phyloP scores from a whole-genome alignment of 495 filamentous ascomycete genomes.

The Penicillium riverlandense region DNA sequence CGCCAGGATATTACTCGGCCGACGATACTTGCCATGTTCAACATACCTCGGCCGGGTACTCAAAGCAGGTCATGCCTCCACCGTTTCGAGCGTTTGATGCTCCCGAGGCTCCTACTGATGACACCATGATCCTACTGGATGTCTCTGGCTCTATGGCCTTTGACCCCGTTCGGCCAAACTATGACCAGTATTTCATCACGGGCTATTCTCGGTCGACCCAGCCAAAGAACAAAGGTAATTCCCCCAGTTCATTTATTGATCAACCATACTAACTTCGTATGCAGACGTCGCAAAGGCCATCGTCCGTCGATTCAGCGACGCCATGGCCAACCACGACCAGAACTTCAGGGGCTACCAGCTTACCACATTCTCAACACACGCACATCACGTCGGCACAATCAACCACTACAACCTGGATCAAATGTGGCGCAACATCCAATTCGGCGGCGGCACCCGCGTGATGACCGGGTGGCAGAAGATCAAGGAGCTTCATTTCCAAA shows the following conservation, averaged over 20 bases:
- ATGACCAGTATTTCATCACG: slow-evolving; percentile 37
- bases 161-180: slow-evolving; percentile 31
- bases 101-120: slow-evolving; percentile 26
- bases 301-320: slow-evolving; percentile 35
- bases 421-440: slow-evolving; percentile 26
- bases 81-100: slow-evolving; percentile 27
- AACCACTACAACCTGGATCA: slow-evolving; percentile 30
- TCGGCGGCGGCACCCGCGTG: slow-evolving; percentile 34
- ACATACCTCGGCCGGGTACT: slow-evolving; percentile 32
- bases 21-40: slow-evolving; percentile 35
- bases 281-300: slow-evolving; percentile 37
- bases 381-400: slow-evolving; percentile 28
- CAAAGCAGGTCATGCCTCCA: slow-evolving; percentile 34
- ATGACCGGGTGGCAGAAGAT: slow-evolving; percentile 45
- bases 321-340: slow-evolving; percentile 38
- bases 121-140: slow-evolving; percentile 42
- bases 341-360: slow-evolving; percentile 32
- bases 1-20: slow-evolving; percentile 27
- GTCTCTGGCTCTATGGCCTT: slow-evolving; percentile 41
- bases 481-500: slow-evolving; percentile 42
- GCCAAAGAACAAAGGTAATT: slow-evolving; percentile 39
- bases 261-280: background rate
- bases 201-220: slow-evolving; percentile 27
- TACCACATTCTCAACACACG: slow-evolving; percentile 30
- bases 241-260: too few species aligned